Evolutionary conservation across 805 yeast genomes (phyloP).

Genomic region (Teunomyces cretensis): DNA sequence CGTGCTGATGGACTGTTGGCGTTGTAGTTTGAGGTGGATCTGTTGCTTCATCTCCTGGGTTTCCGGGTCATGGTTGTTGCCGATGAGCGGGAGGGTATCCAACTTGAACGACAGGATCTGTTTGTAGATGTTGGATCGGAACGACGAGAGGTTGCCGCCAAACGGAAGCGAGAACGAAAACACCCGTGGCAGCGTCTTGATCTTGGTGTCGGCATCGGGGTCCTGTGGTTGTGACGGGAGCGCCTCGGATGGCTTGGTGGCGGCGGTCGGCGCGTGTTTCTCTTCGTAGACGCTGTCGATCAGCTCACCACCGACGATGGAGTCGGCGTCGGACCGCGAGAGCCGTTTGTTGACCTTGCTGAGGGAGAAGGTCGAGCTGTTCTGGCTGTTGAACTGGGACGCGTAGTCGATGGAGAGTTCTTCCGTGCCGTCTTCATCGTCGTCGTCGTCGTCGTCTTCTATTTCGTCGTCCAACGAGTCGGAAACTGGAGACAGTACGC

Average conservation of each 20-base stretch:
- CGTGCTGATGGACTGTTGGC: slow-evolving; percentile 60
- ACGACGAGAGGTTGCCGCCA: slow-evolving; percentile 37
- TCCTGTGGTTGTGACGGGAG: neutral
- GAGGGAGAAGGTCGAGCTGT: neutral
- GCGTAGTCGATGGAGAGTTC: slow-evolving; percentile 7
- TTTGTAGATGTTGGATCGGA: slow-evolving; percentile 27
- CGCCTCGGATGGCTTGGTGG: neutral
- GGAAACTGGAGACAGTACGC: neutral
- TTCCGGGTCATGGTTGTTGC: slow-evolving; percentile 12
- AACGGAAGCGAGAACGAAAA: slow-evolving; percentile 62
- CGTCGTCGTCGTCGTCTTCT: slow-evolving; percentile 7
- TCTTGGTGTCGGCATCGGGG: neutral
- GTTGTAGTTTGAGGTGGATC: slow-evolving; percentile 41
- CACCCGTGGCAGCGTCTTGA: slow-evolving; percentile 27
- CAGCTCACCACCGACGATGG: slow-evolving; percentile 53
- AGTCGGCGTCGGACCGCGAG: slow-evolving; percentile 38
- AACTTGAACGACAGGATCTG: slow-evolving; percentile 23
- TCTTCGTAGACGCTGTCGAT: slow-evolving; percentile 14
- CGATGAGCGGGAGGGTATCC: slow-evolving; percentile 21
- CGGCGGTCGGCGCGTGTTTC: neutral
- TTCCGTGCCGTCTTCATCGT: slow-evolving; percentile 10
- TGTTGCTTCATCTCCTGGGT: slow-evolving; percentile 23
- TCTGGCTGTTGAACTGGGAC: neutral
- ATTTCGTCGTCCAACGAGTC: slow-evolving; percentile 2
- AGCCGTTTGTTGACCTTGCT: slow-evolving; percentile 10